A percentile compares a stretch with the other conserved stretches of the same genome.
Evolutionary conservation across 2,329 filamentous ascomycete species (phyloP).

Genomic region (Ilyonectria sp.): DNA sequence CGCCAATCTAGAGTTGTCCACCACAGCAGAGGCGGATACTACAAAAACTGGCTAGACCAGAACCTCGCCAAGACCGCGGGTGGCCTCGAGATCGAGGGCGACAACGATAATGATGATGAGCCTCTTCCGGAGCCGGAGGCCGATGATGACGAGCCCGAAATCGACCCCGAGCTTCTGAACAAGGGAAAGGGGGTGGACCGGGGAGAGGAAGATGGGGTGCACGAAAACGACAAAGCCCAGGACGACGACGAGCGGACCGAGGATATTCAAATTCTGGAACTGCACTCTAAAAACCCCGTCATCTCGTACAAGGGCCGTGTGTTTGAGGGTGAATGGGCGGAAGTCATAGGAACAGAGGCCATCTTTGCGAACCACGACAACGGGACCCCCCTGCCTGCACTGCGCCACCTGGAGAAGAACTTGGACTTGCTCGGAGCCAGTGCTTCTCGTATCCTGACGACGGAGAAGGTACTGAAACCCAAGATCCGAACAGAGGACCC

Average conservation of each 20-base stretch:
- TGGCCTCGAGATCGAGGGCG: conserved; percentile 32
- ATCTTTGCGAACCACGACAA: conserved; percentile 73
- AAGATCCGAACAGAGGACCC: conserved; percentile 55
- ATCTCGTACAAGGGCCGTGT: conserved; percentile 85
- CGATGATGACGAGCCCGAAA: conserved; percentile 49
- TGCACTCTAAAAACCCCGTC: conserved; percentile 83
- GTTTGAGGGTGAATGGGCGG: conserved; percentile 85
- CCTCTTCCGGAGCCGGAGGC: conserved; percentile 54
- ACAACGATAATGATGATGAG: conserved; percentile 51
- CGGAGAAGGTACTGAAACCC: conserved; percentile 72
- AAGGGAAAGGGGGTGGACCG: conserved; percentile 39
- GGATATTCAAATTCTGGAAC: conserved; percentile 84
- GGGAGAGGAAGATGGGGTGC: conserved; percentile 27
- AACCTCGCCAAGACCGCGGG: conserved; percentile 38
- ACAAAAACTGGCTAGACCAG: conserved; percentile 58
- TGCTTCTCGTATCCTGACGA: conserved; percentile 78
- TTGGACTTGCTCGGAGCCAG: conserved; percentile 82
- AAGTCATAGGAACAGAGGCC: conserved; percentile 87
- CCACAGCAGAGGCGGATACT: conserved; percentile 63
- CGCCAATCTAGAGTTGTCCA: conserved; percentile 57
- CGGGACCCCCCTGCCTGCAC: conserved; percentile 65
- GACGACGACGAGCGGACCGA: conserved; percentile 30
- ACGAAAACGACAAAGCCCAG: conserved; percentile 37
- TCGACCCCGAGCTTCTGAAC: conserved; percentile 43
- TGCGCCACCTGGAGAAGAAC: conserved; percentile 68